These are phyloP conservation scores for Pseudonitzschia multistriata DNA, from an alignment of 108 stramenopile genomes.

Conservation along the genomic window DNA sequence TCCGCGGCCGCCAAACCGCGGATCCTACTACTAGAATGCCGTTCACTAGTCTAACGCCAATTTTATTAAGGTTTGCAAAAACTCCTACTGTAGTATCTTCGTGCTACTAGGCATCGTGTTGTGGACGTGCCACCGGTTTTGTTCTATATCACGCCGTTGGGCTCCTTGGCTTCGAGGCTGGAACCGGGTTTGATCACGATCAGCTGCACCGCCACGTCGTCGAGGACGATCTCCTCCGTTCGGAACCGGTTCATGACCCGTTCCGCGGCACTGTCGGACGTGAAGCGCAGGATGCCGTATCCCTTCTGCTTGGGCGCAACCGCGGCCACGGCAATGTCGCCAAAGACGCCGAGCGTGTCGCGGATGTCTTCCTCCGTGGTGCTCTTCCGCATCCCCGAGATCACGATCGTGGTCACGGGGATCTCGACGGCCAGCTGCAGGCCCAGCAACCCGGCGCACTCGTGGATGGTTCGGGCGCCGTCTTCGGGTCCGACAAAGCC, in stretches of 20 bases:
- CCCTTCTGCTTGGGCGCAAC: conserved; percentile 68
- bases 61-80: too few species aligned
- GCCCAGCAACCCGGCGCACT: conserved; percentile 77
- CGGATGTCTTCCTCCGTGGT: conserved; percentile 51
- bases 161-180: not conserved
- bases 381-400: conserved; percentile 79
- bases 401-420: conserved; percentile 62
- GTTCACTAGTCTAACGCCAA: too few species aligned
- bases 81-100: too few species aligned
- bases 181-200: conserved; percentile 55
- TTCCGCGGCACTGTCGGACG: conserved; percentile 56
- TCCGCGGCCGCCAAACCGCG: too few species aligned
- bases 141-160: not conserved
- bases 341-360: conserved; percentile 63
- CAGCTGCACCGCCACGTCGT: conserved; percentile 83
- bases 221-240: conserved; percentile 73
- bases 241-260: conserved; percentile 56
- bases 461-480: conserved; percentile 73
- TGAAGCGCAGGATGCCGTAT: conserved; percentile 77
- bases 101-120: too few species aligned
- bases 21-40: too few species aligned
- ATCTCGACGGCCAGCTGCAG: conserved; percentile 61
- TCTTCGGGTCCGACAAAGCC: conserved; percentile 57
- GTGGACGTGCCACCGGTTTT: too few species aligned
- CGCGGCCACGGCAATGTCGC: conserved; percentile 68